Evolutionary conservation across 2,329 filamentous ascomycete species (phyloP).

Genomic region (Alternaria incomplexa): DNA sequence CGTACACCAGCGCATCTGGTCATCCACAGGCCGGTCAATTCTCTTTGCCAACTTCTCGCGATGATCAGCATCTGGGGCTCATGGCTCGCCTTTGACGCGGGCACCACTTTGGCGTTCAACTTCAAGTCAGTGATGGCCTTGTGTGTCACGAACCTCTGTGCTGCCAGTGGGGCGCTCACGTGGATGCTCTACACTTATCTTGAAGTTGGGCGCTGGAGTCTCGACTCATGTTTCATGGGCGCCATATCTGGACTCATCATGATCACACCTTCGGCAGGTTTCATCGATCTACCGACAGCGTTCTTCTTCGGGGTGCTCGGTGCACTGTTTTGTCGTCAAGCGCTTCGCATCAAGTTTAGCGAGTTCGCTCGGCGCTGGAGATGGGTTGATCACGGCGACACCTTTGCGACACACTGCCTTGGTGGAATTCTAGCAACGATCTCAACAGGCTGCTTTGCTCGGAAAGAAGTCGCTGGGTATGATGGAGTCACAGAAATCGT

Average conservation of each 20-base stretch:
- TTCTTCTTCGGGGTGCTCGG: conserved; percentile 58
- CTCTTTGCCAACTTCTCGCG: conserved; percentile 56
- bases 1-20: conserved; percentile 57
- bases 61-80: conserved; percentile 60
- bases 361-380: conserved; percentile 54
- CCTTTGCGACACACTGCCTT: conserved; percentile 62
- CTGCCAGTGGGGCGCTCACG: conserved; percentile 55
- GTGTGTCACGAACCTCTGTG: conserved; percentile 58
- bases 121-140: conserved; percentile 60
- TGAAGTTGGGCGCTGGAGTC: conserved; percentile 54
- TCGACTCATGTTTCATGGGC: conserved; percentile 60
- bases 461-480: conserved; percentile 59
- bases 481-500: conserved; percentile 58
- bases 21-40: conserved; percentile 57
- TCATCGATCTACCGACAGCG: conserved; percentile 58
- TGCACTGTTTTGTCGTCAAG: conserved; percentile 58
- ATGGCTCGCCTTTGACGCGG: conserved; percentile 60
- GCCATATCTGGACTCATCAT: conserved; percentile 61
- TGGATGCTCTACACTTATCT: conserved; percentile 56
- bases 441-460: conserved; percentile 58
- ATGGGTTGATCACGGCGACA: conserved; percentile 64
- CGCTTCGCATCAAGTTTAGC: conserved; percentile 60
- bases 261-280: conserved; percentile 59
- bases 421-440: conserved; percentile 60
- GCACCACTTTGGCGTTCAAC: conserved; percentile 56